phyloP scores from a whole-genome alignment of 208 protist species.

The Leishmania arabica region DNA sequence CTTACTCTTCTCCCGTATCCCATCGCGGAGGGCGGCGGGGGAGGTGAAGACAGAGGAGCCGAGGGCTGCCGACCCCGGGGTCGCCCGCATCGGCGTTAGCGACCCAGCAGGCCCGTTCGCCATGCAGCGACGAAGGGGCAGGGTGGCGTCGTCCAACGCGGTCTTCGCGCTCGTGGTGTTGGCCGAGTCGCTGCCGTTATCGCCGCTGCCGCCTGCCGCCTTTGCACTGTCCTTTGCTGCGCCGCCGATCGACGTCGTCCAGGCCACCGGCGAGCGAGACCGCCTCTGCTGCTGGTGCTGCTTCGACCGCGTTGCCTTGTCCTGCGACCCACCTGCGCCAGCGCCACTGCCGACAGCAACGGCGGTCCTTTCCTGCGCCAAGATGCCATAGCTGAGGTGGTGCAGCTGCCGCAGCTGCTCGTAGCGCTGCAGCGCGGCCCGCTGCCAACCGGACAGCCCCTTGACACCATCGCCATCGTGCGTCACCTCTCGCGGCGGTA shows the following conservation, averaged over 20 bases:
- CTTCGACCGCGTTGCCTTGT: not conserved
- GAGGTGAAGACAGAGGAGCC: constrained; percentile 16
- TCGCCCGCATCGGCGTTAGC: constrained; percentile 21
- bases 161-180: constrained; percentile 1
- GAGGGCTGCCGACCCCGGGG: constrained; percentile 9
- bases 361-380: constrained; percentile 14
- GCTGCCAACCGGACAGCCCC: constrained; percentile 40
- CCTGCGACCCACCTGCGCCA: not conserved
- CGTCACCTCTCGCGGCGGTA: not conserved
- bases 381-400: constrained; percentile 33
- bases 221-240: not conserved
- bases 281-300: not conserved
- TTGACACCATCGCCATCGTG: constrained; percentile 6
- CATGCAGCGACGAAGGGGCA: constrained; percentile 19
- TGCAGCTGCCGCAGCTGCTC: constrained; percentile 48
- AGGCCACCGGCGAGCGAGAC: not conserved
- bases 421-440: constrained; percentile 42
- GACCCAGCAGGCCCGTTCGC: not conserved
- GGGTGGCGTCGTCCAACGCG: not conserved
- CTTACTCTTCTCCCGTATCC: constrained; percentile 5
- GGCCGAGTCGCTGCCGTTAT: not conserved
- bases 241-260: not conserved
- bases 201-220: not conserved
- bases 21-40: constrained; percentile 12
- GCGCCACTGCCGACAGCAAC: not conserved